These are phyloP conservation scores for Saccharomyces jurei DNA, from an alignment of 805 yeast species.

Conservation along the genomic window DNA sequence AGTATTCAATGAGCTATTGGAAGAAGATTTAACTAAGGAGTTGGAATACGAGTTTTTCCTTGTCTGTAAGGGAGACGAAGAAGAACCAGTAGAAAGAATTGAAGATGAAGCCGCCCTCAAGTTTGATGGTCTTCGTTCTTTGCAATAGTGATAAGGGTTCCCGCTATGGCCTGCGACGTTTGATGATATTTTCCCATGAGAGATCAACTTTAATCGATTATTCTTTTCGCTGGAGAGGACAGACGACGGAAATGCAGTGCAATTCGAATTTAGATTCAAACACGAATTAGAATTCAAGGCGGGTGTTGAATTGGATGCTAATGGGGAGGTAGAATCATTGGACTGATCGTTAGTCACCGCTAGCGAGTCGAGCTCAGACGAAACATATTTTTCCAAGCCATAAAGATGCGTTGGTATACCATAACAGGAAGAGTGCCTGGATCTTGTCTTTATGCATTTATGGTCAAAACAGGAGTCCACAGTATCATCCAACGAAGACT, in stretches of 20 bases:
- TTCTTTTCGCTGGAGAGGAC: not conserved
- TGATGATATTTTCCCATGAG: not conserved
- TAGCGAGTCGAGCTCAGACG: constrained; percentile 18
- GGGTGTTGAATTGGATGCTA: not conserved
- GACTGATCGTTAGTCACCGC: constrained; percentile 5
- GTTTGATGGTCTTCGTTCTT: not conserved
- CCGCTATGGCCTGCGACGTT: not conserved
- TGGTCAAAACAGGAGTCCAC: not conserved
- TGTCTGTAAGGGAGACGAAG: constrained; percentile 1
- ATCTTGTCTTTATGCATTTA: not conserved
- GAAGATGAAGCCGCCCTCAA: constrained; percentile 3
- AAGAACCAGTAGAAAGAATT: not conserved
- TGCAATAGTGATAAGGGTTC: not conserved
- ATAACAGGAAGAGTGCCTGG: constrained; percentile 7
- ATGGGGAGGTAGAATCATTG: too few species aligned
- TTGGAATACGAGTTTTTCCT: not conserved
- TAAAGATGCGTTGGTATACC: constrained; percentile 26
- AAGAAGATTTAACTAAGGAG: not conserved
- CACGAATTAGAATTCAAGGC: not conserved
- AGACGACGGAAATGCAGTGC: not conserved
- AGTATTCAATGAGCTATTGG: not conserved
- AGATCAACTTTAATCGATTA: not conserved
- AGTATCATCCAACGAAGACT: not conserved
- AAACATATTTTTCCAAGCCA: constrained; percentile 26
- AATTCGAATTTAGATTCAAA: not conserved